Evolutionary conservation across 345 rosid genomes (phyloP).

Genomic region (Eucalyptus polybractea): DNA sequence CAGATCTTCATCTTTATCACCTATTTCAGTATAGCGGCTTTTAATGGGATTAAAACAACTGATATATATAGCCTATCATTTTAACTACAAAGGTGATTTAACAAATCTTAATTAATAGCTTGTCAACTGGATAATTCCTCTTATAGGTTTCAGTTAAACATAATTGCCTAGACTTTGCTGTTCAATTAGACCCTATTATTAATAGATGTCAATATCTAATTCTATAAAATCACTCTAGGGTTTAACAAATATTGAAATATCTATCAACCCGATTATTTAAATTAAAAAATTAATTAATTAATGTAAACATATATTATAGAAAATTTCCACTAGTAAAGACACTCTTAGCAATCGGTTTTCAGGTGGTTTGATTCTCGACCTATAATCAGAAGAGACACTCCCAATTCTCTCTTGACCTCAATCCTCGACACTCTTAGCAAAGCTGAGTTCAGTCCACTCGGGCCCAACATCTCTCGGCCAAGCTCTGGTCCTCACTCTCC

Average conservation of each 20-base stretch:
- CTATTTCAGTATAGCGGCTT: fast-evolving
- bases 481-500: neutral
- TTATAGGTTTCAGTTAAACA: fast-evolving
- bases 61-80: fast-evolving
- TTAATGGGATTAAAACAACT: too few species aligned
- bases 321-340: too few species aligned
- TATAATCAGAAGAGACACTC: too few species aligned
- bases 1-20: fast-evolving
- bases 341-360: too few species aligned
- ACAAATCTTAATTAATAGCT: fast-evolving
- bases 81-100: too few species aligned
- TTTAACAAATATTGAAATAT: fast-evolving
- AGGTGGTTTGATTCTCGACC: too few species aligned
- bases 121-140: fast-evolving
- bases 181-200: fast-evolving
- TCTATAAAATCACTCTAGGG: fast-evolving
- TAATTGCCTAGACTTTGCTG: fast-evolving
- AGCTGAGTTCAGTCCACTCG: too few species aligned
- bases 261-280: fast-evolving
- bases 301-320: fast-evolving
- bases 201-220: fast-evolving
- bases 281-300: too few species aligned
- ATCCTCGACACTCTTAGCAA: too few species aligned
- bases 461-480: neutral
- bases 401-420: too few species aligned